Conservation (phyloP, 1,139 yeast genomes). For the Protomyces lactucae-debilis region DNA sequence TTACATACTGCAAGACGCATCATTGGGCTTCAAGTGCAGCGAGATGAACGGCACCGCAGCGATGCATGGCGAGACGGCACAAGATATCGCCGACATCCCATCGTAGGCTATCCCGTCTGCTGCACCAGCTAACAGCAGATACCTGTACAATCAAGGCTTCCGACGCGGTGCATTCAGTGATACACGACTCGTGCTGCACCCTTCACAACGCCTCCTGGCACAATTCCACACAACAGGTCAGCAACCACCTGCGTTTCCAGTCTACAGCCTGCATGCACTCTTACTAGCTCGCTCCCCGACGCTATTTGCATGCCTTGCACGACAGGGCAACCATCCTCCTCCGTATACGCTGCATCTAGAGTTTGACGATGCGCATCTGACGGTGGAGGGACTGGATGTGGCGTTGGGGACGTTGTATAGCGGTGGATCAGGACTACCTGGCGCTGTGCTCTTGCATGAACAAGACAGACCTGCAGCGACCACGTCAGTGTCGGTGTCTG, state of each 20-base stretch:
- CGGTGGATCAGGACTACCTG: conserved; percentile 4
- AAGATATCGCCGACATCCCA: neutral
- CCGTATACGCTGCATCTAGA: conserved; percentile 24
- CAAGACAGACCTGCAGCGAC: neutral
- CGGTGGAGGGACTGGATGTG: conserved; percentile 17
- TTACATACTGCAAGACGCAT: neutral
- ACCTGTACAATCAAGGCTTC: conserved; percentile 14
- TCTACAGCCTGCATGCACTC: conserved; percentile 21
- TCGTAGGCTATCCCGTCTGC: too few species aligned
- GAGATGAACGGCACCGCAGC: neutral
- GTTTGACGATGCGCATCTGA: conserved; percentile 12
- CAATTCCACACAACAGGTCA: neutral
- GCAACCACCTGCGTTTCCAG: conserved; percentile 7
- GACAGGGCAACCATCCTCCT: conserved; percentile 8
- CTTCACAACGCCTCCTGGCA: neutral
- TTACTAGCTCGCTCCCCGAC: conserved; percentile 22
- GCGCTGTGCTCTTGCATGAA: neutral
- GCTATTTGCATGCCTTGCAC: conserved; percentile 7
- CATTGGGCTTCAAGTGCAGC: too few species aligned
- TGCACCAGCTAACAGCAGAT: neutral
- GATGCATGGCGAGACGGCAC: neutral
- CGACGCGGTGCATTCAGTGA: conserved; percentile 15
- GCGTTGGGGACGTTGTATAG: conserved; percentile 22
- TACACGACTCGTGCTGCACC: conserved; percentile 13
- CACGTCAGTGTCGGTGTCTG: neutral